Conservation (phyloP, 306 rosid genomes). For the Cyclanthera cordifolia region DNA sequence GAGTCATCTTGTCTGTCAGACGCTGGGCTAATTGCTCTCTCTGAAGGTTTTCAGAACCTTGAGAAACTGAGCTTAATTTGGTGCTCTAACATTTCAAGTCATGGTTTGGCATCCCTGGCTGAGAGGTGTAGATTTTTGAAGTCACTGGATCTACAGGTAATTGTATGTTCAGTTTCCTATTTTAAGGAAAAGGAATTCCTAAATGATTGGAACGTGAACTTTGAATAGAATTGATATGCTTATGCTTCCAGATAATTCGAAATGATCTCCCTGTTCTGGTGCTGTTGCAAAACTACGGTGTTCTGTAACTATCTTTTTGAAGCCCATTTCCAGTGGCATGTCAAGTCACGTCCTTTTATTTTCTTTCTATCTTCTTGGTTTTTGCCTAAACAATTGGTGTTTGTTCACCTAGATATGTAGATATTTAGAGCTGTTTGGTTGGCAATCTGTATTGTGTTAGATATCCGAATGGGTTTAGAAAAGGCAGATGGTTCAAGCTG, state of each 20-base stretch:
- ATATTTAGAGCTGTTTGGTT: too few species aligned
- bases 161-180: background rate
- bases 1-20: constrained; percentile 59
- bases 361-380: background rate
- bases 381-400: background rate
- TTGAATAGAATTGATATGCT: background rate
- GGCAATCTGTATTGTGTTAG: too few species aligned
- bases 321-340: background rate
- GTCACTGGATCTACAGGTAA: constrained; percentile 84
- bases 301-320: background rate
- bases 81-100: constrained; percentile 69
- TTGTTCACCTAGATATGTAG: background rate
- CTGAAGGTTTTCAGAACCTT: constrained; percentile 65
- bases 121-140: constrained; percentile 43
- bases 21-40: constrained; percentile 54
- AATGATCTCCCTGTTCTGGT: background rate
- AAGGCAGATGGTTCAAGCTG: background rate
- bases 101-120: constrained; percentile 50
- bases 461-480: background rate
- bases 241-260: background rate
- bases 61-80: constrained; percentile 72
- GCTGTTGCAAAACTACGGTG: background rate
- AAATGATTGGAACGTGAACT: background rate
- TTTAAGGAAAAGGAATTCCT: background rate
- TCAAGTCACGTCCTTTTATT: background rate